Evolutionary conservation across 495 filamentous ascomycete species (phyloP), one percentile per base, ranked within the genome.

Genomic region (Tirmania nivea): DNA sequence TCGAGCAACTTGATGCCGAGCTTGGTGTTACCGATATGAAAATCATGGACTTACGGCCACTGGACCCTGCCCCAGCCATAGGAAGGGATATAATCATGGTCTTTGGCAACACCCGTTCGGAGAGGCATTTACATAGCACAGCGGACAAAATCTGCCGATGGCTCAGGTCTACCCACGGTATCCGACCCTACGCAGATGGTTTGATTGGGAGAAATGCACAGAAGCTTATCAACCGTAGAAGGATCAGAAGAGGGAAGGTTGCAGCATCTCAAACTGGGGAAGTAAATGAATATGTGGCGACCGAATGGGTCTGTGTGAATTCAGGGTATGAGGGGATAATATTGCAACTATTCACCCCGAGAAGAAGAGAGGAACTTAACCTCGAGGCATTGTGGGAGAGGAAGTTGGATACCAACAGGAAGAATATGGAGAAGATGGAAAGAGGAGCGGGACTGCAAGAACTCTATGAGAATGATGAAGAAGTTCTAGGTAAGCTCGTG

Each of bases 281-380:
- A 36, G 64, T 61, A 5, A 70, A 75, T 45, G 60, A 64, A 0
- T 78, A 92, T 59, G 86, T 94, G 60, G 88, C 86, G 1, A 83
- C 93, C 37, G 87, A 86, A 1, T 97, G 90, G 90, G 83, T 97
- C 9, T 97, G 92, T 67, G 83, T 96, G 45, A 88, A 93, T 66
- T 71, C 86, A 2, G 86, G 87, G 1, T 67, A 68, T 58, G 77
- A 67, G 57, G 67, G 61, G 49, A 71, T 97, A 17, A 82, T 96
- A 31, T 77, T 95, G 34, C 90, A 97, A 68, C 78, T 96, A 64
- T 77, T 96, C 64, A 94, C 85, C 1, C 81, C 87, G 64, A 75
- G 80, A 55, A 86, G 89, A 68, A 74, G 90, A 62, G 75, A 71
- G 20, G 87, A 95, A 56, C 69, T 94, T 57, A 80, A 85, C 61